phyloP scores from a whole-genome alignment of 1,284 basidiomycete species.

The Ceratobasidium sp. region DNA sequence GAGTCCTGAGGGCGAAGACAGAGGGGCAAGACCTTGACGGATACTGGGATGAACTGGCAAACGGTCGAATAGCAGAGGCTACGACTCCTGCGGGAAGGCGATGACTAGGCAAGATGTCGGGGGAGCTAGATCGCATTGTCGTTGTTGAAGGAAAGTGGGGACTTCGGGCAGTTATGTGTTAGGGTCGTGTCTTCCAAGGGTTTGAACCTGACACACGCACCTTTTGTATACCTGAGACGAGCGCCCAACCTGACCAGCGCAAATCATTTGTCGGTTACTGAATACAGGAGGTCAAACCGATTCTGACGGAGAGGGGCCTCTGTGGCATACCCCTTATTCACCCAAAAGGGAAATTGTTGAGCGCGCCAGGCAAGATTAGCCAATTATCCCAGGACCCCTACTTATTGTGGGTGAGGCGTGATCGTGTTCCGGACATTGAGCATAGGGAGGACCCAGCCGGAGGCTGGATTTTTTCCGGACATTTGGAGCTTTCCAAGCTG shows the following conservation, averaged over 20 bases:
- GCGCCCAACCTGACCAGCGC: background rate
- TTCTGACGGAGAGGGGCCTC: background rate
- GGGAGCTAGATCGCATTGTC: background rate
- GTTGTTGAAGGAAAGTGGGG: background rate
- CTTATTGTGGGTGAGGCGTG: no score
- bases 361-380: background rate
- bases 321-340: background rate
- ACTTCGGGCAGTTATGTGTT: no score
- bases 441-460: no score
- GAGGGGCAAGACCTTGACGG: background rate
- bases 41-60: background rate
- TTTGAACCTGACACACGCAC: no score
- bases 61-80: background rate
- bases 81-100: background rate
- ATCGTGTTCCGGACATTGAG: no score
- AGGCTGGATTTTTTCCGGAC: no score
- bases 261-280: background rate
- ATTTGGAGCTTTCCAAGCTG: no score
- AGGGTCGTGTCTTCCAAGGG: conserved; percentile 3
- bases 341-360: background rate
- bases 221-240: background rate
- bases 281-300: no score
- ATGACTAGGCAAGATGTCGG: background rate
- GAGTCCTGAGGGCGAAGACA: conserved; percentile 5
- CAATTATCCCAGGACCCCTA: background rate